Base-by-base conservation (phyloP, 768 basidiomycete species). In the Pisolithus orientalis region DNA sequence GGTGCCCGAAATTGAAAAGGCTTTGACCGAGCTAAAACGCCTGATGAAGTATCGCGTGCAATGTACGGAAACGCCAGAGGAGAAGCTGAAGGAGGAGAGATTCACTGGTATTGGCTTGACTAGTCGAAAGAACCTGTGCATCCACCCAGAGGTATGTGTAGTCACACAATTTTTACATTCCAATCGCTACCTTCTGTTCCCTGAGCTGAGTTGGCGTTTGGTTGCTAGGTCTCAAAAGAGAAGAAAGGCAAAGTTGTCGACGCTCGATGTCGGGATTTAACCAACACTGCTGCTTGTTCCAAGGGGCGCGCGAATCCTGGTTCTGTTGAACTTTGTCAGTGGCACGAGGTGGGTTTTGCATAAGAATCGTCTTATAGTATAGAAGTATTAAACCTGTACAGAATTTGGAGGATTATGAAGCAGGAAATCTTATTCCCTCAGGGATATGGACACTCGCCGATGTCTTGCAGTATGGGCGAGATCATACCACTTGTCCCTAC, bases 1-100 rank as follows among this genome's bases (percentile, higher is more conserved):
- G 9, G 96, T 99, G 8, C 96, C 96, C 3, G 96, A 99, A 72
- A 99, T 99, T 57, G 96, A 99, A 69, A 99, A 99, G 67, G 96
- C 95, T 0, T 75, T 99, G 53, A 84, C 94, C 4, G 96, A 99
- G 70, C 71, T 99, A 65, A 96, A 97, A 66, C 76, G 95, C 47
- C 72, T 99, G 21, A 90, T 99, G 83, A 83, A 82, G 25, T 98
- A 98, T 69, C 84, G 96, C 39, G 77, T 83, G 58, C 71, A 75
- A 8, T 76, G 72, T 55, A 86, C 87, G 10, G 89, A 90, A 61
- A 85, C 81, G 1, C 80, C 84, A 25, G 88, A 87, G 56, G 75
- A 87, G 57, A 82, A 75, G 55, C 78, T 77, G 52, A 93, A 90
- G 65, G 94, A 97, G 62, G 77, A 76, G 39, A 80, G 72, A 37